Evolutionary conservation across 2,329 filamentous ascomycete species (phyloP), one percentile per base, ranked within the genome.

Genomic region (Cladophialophora psammophila): DNA sequence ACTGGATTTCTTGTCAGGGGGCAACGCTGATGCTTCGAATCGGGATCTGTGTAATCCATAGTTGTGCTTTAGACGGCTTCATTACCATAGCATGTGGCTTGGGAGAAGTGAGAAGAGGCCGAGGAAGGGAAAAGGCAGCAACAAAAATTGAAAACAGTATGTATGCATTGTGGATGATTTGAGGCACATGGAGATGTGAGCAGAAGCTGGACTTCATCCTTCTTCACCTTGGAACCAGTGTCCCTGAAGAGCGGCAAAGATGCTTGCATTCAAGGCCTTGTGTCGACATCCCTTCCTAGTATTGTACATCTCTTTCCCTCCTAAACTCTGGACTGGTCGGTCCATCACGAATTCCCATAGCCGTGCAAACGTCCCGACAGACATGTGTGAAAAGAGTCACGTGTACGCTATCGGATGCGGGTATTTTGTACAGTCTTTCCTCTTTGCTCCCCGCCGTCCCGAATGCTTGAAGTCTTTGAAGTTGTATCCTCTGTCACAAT

Each of bases 231-330:
- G 36, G 36, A 40, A 12, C 13, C 36, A n/a, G 40, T 8, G 4
- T 42, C 40, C 40, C 40, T 5, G 20, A 31, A 50, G 20, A 31
- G 45, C 3, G 20, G 45, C 18, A 18, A 31, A 7, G 45, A 50
- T 31, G 45, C 18, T 50, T 50, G 10, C 18, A 50, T 50, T 48
- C 20, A 31, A 13, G 10, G 45, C 45, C 45, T 48, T 5, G 12
- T 31, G 18, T 5, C 18, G 26, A 26, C 26, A 26, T 2, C 26
- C 42, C 26, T 20, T 20, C 34, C 10, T 18, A 15, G 20, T 60
- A 32, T 60, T 60, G 38, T 60, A 60, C 57, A 60, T 45, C 57
- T 50, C 40, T 48, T 60, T 60, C 57, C 5, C 20, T 20, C 18
- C 15, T 31, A 31, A 31, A 18, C n/a, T 35, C 57, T 52, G 42